These are phyloP conservation scores for Flaveria ramosissima DNA, from an alignment of 129 eudicot species.

Conservation along the genomic window DNA sequence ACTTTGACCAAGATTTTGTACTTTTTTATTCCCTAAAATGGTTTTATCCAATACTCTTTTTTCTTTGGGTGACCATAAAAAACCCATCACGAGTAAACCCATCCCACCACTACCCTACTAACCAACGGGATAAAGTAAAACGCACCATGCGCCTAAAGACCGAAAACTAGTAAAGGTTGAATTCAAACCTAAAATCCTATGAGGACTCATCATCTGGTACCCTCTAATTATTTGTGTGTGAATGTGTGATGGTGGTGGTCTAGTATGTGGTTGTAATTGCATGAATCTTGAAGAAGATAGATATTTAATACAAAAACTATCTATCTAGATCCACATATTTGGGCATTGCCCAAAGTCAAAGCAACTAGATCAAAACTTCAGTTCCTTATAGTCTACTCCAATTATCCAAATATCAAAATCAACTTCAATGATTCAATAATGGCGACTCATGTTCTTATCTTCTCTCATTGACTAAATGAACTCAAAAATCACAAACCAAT, in stretches of 20 bases:
- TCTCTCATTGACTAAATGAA: conserved; percentile 15
- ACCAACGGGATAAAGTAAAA: background rate
- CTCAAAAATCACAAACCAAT: background rate
- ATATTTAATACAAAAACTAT: conserved; percentile 17
- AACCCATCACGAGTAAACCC: background rate
- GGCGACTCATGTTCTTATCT: conserved; percentile 22
- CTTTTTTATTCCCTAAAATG: background rate
- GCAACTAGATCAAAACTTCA: conserved; percentile 40
- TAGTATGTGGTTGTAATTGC: conserved; percentile 32
- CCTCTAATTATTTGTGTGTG: background rate
- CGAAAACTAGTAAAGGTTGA: too few relatives aligned
- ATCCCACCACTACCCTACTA: background rate
- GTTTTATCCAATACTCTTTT: background rate
- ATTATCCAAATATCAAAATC: background rate
- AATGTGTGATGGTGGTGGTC: background rate
- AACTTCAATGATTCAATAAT: background rate
- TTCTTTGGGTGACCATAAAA: background rate
- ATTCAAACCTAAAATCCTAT: too few relatives aligned
- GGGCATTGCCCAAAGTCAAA: conserved; percentile 43
- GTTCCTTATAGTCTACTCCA: conserved; percentile 25
- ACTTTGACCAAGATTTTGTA: background rate
- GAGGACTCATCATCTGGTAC: too few relatives aligned
- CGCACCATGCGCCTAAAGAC: background rate
- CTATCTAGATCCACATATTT: conserved; percentile 39
- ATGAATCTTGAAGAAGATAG: conserved; percentile 30